Evolutionary conservation across 208 protist genomes (phyloP).

Genomic region (Trypanosomatidae sp.): DNA sequence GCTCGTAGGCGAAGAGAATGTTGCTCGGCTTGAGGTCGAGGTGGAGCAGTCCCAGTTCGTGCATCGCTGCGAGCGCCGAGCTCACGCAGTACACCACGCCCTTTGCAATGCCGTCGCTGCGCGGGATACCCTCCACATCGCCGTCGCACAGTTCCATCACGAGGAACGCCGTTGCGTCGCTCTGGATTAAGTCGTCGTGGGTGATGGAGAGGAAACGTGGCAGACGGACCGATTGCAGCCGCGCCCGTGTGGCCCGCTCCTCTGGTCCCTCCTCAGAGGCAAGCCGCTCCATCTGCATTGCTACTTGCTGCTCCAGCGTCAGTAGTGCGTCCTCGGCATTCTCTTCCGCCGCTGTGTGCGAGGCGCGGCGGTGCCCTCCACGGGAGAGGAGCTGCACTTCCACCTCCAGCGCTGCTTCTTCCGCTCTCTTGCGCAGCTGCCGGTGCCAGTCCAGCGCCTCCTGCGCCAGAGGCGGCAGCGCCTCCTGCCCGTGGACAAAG

Average conservation of each 20-base stretch:
- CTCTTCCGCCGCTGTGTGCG: not conserved
- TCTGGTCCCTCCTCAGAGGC: conserved; percentile 21
- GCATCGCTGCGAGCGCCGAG: conserved; percentile 77
- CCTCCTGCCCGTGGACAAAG: conserved; percentile 50
- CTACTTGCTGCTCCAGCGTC: conserved; percentile 29
- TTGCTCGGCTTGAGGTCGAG: conserved; percentile 90
- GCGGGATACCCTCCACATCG: conserved; percentile 71
- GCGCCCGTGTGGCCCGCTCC: conserved; percentile 30
- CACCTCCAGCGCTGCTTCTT: conserved; percentile 33
- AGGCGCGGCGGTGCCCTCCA: not conserved
- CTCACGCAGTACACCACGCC: conserved; percentile 80
- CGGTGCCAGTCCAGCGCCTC: conserved; percentile 42
- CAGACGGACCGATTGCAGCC: conserved; percentile 41
- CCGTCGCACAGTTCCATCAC: conserved; percentile 87
- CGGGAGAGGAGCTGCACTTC: conserved; percentile 23
- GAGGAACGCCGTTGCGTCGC: conserved; percentile 75
- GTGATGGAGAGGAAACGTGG: conserved; percentile 81
- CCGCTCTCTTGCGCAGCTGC: conserved; percentile 28
- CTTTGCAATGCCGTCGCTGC: conserved; percentile 50
- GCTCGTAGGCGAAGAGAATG: conserved; percentile 77
- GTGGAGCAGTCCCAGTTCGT: conserved; percentile 78
- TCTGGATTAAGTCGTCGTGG: conserved; percentile 57
- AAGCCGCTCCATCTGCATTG: conserved; percentile 19
- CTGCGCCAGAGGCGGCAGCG: conserved; percentile 59
- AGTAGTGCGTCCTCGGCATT: not conserved